Evolutionary conservation across 441 rosid genomes (phyloP).

Genomic region (Raphanus hybrid): DNA sequence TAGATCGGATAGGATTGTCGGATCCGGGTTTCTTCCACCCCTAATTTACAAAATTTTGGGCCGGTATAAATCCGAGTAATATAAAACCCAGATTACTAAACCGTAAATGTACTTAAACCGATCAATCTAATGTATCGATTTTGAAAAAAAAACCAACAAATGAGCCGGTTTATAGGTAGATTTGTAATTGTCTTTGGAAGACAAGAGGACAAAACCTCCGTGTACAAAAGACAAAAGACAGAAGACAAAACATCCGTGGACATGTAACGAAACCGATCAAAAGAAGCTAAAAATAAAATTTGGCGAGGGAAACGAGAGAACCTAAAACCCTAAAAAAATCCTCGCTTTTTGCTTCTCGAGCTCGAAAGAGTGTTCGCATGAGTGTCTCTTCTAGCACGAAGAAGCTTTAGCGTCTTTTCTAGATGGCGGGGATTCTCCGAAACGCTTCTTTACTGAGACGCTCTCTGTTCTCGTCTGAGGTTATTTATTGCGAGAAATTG

Average conservation of each 20-base stretch:
- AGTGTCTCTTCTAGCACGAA: neutral
- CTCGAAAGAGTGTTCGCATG: neutral
- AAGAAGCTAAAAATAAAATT: neutral
- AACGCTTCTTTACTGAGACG: slow-evolving; percentile 53
- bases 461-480: slow-evolving; percentile 53
- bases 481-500: slow-evolving; percentile 7
- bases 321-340: slow-evolving; percentile 47
- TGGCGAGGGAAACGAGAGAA: slow-evolving; percentile 43
- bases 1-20: no score
- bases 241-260: neutral
- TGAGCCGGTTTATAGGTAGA: slow-evolving; percentile 4
- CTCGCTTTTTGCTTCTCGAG: slow-evolving; percentile 1
- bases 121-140: neutral
- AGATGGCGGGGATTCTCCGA: slow-evolving; percentile 77
- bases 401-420: slow-evolving; percentile 13
- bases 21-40: no score
- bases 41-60: neutral
- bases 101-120: slow-evolving; percentile 10
- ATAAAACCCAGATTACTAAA: neutral
- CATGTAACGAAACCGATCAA: neutral
- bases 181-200: neutral
- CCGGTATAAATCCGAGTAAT: neutral
- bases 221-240: neutral
- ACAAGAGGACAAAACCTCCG: neutral
- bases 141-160: neutral